Conservation (phyloP, 2,329 filamentous ascomycete genomes). For the Magnaporthiopsis rhizophila region DNA sequence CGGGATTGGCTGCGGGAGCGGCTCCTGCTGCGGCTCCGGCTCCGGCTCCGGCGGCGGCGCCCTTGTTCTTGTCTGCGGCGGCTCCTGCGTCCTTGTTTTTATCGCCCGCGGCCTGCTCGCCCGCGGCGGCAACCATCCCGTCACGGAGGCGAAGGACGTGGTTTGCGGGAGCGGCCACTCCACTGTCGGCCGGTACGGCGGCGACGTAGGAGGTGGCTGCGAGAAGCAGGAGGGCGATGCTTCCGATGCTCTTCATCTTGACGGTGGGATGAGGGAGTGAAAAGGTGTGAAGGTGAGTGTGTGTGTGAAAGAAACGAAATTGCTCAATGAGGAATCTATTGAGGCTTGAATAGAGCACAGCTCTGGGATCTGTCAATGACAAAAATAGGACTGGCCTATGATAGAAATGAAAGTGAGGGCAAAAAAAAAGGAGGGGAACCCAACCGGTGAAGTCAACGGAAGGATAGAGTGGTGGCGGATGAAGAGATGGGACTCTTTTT, state of each 20-base stretch:
- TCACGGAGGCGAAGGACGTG: background rate
- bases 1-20: too few relatives aligned
- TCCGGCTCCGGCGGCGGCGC: background rate
- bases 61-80: slow-evolving; percentile 1
- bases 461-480: background rate
- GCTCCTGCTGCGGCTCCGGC: background rate
- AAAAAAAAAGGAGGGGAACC: background rate
- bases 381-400: slow-evolving; percentile 1
- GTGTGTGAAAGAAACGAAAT: background rate
- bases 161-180: background rate
- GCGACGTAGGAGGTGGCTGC: slow-evolving; percentile 10
- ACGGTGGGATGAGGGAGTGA: background rate
- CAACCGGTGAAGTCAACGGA: background rate
- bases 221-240: slow-evolving; percentile 10
- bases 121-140: background rate
- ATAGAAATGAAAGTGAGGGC: background rate
- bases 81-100: background rate
- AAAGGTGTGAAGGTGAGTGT: too few relatives aligned
- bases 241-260: slow-evolving; percentile 13
- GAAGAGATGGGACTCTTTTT: background rate
- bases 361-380: background rate
- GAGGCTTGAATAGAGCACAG: slow-evolving; percentile 2
- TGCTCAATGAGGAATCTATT: slow-evolving; percentile 1
- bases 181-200: slow-evolving; percentile 7
- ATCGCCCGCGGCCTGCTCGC: background rate